These are phyloP conservation scores for Lavandula angustifolia DNA, from an alignment of 257 asterid genomes.

Conservation along the genomic window DNA sequence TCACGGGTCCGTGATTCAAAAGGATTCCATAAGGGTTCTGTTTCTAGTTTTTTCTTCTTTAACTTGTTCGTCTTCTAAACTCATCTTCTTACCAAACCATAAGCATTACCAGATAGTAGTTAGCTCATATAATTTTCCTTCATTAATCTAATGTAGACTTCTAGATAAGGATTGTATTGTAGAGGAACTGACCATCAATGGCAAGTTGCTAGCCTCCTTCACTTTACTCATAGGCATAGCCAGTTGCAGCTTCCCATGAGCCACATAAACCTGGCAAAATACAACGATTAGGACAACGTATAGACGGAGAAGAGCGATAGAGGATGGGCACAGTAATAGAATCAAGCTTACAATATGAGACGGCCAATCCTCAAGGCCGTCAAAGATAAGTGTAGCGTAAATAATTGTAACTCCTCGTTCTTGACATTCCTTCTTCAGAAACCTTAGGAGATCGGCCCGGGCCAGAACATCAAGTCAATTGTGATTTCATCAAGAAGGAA, in stretches of 20 bases:
- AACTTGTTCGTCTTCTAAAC: no score
- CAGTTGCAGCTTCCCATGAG: constrained; percentile 82
- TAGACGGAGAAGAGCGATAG: constrained; percentile 8
- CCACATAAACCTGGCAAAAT: constrained; percentile 66
- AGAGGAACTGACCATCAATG: constrained; percentile 73
- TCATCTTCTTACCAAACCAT: no score
- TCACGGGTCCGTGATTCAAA: no score
- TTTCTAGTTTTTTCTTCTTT: no score
- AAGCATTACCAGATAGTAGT: no score
- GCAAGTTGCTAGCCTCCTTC: constrained; percentile 67
- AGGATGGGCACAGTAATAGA: not conserved
- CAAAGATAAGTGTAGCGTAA: constrained; percentile 95
- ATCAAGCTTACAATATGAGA: constrained; percentile 64
- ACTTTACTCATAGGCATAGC: constrained; percentile 76
- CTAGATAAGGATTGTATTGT: no score
- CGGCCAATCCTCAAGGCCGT: constrained; percentile 98
- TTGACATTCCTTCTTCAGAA: constrained; percentile 85
- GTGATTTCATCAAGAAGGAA: constrained; percentile 96
- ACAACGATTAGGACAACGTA: not conserved
- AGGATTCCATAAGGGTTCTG: no score
- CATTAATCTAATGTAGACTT: not conserved
- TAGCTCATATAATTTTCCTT: no score
- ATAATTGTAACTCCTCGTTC: constrained; percentile 82
- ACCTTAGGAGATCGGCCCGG: constrained; percentile 80
- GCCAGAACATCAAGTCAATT: constrained; percentile 95